Evolutionary conservation across 2,329 filamentous ascomycete genomes (phyloP), one percentile per base, ranked within the genome.

Genomic region (Elsinoe australis): DNA sequence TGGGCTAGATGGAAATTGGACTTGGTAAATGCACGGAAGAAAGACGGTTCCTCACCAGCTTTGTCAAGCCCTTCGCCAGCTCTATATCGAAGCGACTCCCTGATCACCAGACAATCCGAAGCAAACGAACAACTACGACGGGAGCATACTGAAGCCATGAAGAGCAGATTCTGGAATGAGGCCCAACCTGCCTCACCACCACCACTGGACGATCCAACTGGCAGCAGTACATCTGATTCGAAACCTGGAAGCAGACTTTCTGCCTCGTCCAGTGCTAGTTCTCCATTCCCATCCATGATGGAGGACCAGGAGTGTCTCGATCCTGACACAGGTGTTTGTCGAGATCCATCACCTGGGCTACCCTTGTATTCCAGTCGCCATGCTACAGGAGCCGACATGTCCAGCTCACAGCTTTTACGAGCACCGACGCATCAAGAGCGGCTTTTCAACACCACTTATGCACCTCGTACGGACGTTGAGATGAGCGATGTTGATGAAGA

Each of bases 1-100:
- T 96, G 83, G 70, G 60, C 79, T 35, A 79, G 81, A 51, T 98
- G 92, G 92, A 73, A 68, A 49, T 60, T 66, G 28, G 89, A 94
- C 57, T 71, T 95, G 21, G 73, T 73, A 55, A 72, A 74, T 49
- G 82, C 78, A 9, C 78, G 81, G 53, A 64, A 66, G 49, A 66
- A 74, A 63, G 65, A 60, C 15, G 60, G 53, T 18, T 63, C 64
- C 32, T 54, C 58, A 17, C 52, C 58, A 21, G 46, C 50, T 17
- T 53, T 56, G 9, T 53, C 56, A 6, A 18, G 51, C 6, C 52
- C 54, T 5, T 35, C 18, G 31, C 32, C 44, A 14, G n/a, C n/a
- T 17, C 10, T 19, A 5, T 26, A 41, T 7, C 29, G 24, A 4
- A 17, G 29, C 17, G 5, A 46, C n/a, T n/a, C n/a, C n/a, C n/a